A percentile compares a stretch with the other conserved stretches of the same genome.
phyloP scores from a whole-genome alignment of 345 rosid genomes.

The Turritis glabra region DNA sequence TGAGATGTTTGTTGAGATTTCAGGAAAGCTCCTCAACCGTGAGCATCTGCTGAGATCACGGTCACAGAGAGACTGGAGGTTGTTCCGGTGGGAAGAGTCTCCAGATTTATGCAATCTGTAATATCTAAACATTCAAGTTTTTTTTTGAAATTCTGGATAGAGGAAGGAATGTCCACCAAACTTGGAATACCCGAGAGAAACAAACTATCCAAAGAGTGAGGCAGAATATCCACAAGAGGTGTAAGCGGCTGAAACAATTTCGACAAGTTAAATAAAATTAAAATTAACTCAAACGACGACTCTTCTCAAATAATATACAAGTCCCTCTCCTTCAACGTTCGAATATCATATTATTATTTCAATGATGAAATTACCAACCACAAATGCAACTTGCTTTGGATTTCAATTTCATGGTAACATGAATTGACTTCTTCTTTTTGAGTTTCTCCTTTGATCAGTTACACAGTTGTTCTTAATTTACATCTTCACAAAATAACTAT shows the following conservation, averaged over 20 bases:
- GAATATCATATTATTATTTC: too few species aligned
- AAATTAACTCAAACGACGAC: too few species aligned
- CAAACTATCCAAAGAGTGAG: background rate
- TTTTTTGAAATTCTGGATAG: background rate
- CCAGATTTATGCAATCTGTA: background rate
- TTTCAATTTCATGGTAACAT: too few species aligned
- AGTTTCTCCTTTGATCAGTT: too few species aligned
- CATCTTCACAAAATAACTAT: too few species aligned
- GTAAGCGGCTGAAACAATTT: conserved; percentile 21
- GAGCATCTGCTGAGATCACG: background rate
- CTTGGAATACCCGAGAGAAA: background rate
- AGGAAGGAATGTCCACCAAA: conserved; percentile 15
- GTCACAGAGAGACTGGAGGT: background rate
- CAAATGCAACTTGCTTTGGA: too few species aligned
- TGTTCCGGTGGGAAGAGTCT: background rate
- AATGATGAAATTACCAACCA: too few species aligned
- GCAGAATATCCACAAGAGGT: conserved; percentile 15
- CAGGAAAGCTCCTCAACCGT: conserved; percentile 13
- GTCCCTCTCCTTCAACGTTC: too few species aligned
- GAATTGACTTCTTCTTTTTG: too few species aligned
- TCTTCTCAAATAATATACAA: too few species aligned
- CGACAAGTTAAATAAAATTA: too few species aligned
- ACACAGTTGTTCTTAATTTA: too few species aligned
- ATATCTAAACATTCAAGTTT: conserved; percentile 1
- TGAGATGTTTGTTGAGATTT: conserved; percentile 1